Base-by-base conservation (phyloP, 2,329 filamentous ascomycete genomes). In the Microcyclosporella mali region DNA sequence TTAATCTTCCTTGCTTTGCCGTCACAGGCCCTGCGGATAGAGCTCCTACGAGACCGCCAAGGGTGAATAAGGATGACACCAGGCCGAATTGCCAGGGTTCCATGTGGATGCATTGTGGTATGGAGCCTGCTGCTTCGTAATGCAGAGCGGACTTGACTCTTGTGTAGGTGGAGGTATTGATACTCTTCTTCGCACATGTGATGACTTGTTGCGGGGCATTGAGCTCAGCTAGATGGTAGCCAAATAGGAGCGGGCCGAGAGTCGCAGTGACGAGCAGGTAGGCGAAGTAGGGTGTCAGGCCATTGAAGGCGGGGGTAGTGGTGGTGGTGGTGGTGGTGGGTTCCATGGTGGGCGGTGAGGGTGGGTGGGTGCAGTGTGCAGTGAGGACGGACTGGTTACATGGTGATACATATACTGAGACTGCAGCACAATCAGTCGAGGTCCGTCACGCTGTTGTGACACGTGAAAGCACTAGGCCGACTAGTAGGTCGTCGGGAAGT, bases 201-300 rank as follows among this genome's bases (percentile, higher is more conserved):
- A 98, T 84, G 58, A 94, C 87, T 72, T 89, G 84, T 74, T 95
- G 84, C 7, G 92, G 92, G 7, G 90, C 88, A 65, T 98, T 98
- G 50, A 98, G 78, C 65, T 97, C 92, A 56, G 88, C 86, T 63
- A 97, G 68, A 66, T 97, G 90, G 67, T 87, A 95, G 50, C 92
- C 92, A 62, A 95, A 98, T 59, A 95, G 88, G 33, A 97, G 76
- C 1, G 92, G 88, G 1, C 90, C 92, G 14, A 95, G 69, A 0
- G 88, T 94, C 33, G 85, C 79, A 46, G 89, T 73, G 47, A 81
- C 68, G 42, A 97, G 77, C 35, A 92, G 69, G 59, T 87, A 78
- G 58, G 92, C 62, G 56, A 97, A 79, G 66, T 88, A 94, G 4
- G 79, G 72, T 28, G 87, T 92, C 42, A 88, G 61, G 58, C 66